Evolutionary conservation across 2,329 filamentous ascomycete genomes (phyloP), one percentile per base, ranked within the genome.

Genomic region (Diplodia intermedia): DNA sequence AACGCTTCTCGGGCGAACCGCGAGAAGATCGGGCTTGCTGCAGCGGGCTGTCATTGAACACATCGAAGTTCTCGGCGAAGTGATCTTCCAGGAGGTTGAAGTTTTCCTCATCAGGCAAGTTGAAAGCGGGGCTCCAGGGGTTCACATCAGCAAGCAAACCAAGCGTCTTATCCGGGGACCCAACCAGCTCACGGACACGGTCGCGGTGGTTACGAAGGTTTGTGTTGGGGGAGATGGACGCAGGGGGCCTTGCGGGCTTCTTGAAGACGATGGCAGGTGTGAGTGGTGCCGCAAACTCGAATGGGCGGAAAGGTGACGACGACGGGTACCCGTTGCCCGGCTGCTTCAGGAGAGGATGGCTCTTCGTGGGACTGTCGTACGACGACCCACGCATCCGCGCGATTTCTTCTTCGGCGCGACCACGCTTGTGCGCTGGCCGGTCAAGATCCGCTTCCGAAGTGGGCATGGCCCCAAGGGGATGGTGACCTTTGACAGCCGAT

Each of bases 351-450:
- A 82, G 82, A 14, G 86, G 85, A 52, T 89, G 85, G 73, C 82
- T 80, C 81, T 92, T 93, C 61, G 89, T 91, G 4, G 95, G 95
- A 75, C 94, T 98, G 75, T 97, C 94, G 74, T 94, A 94, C 1
- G 93, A 97, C 1, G 94, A 97, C 70, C 91, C 92, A 72, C 95
- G 91, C 66, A 98, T 90, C 50, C 94, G 92, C 55, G 91, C 92
- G 82, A 99, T 97, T 79, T 97, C 95, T 74, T 96, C 94, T 79
- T 98, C 95, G 18, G 95, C 95, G 70, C 94, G 91, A 36, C 94
- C 94, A 69, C 92, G 90, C 82, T 94, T 96, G 73, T 93, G 90
- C 67, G 88, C 87, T 61, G 90, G 90, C n/a, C 90, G 89, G 72
- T 93, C 91, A 65, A 89, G 86, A 74, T 88, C 86, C 54, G 85